Percentiles rank a stretch among this genome's conserved stretches.
These are phyloP conservation scores for Eremothecium gossypii DNA, from an alignment of 1,139 yeast species.

Conservation along the genomic window DNA sequence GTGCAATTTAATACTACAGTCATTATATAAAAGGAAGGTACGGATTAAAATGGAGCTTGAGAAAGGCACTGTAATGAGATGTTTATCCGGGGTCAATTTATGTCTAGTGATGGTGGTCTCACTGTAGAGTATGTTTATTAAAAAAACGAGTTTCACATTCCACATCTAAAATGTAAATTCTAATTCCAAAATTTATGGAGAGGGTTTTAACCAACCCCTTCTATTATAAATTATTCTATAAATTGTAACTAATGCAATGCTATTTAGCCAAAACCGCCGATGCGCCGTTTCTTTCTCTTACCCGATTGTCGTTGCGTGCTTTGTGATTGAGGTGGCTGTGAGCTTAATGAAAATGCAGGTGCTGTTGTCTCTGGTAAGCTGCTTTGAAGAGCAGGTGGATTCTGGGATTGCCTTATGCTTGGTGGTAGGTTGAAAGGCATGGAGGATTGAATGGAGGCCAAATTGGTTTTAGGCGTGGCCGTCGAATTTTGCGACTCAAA, in stretches of 20 bases:
- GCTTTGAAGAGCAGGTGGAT: slow-evolving; percentile 5
- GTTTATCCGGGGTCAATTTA: no score
- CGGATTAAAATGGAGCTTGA: no score
- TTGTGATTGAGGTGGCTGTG: slow-evolving; percentile 13
- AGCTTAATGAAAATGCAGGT: slow-evolving; percentile 24
- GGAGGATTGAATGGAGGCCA: slow-evolving; percentile 6
- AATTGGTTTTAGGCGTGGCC: no score
- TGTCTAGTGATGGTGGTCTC: no score
- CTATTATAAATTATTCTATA: neutral
- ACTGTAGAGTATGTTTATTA: no score
- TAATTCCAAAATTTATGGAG: neutral
- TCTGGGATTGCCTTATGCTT: slow-evolving; percentile 22
- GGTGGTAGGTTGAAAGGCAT: slow-evolving; percentile 19
- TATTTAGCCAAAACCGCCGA: slow-evolving; percentile 25
- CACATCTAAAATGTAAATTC: neutral
- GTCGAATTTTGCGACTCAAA: no score
- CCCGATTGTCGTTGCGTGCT: slow-evolving; percentile 12
- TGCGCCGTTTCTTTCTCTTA: slow-evolving; percentile 22
- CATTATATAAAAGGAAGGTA: no score
- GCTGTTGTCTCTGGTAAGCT: slow-evolving; percentile 22
- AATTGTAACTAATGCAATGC: neutral
- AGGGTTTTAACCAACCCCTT: neutral
- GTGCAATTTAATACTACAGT: no score
- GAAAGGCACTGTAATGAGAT: no score
- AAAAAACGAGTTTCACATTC: no score